Evolutionary conservation across 129 eudicot species (phyloP), one percentile per base, ranked within the genome.

Genomic region (Logfia minima): DNA sequence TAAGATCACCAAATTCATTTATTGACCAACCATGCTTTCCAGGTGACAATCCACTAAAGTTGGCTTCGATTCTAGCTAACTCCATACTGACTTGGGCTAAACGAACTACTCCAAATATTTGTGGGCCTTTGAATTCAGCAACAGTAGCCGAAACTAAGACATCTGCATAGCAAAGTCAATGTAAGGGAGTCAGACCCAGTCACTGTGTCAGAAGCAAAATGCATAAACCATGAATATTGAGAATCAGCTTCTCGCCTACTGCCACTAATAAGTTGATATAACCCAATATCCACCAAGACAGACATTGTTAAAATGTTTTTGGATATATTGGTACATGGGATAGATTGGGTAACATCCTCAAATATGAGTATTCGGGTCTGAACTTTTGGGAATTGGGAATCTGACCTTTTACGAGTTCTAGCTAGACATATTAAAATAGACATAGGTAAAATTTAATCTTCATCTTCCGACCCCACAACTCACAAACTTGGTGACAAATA

Each of bases 51-150:
- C 97, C 96, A 71, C 96, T 89, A 62, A 94, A 94, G 66, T 89
- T 91, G 64, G 97, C 98, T 80, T 94, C 98, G 19, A 94, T 84
- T 76, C 97, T 83, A 9, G 98, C 90, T 81, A 91, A 78, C 74
- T 94, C 98, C 98, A 94, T 94, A 64, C 82, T 91, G 24, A 92
- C 92, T 85, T 91, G 98, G 63, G 98, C 93, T 70, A 94, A 45
- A 21, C 97, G 96, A 64, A 94, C 98, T 17, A 94, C 97, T 66
- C 98, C 98, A 45, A 87, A 94, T 7, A 94, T 79, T 24, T 69
- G 66, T 21, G 98, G 97, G 61, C 98, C 98, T 74, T 94, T 94
- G 56, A 94, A 94, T 82, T 94, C 98, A 39, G 97, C 86, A 74
- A 94, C 98, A 73, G 98, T 97, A 70, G 98, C 97, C 71, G 98